Evolutionary conservation across 1,284 basidiomycete genomes (phyloP), one percentile per base, ranked within the genome.

Genomic region (Peniophora sp.): DNA sequence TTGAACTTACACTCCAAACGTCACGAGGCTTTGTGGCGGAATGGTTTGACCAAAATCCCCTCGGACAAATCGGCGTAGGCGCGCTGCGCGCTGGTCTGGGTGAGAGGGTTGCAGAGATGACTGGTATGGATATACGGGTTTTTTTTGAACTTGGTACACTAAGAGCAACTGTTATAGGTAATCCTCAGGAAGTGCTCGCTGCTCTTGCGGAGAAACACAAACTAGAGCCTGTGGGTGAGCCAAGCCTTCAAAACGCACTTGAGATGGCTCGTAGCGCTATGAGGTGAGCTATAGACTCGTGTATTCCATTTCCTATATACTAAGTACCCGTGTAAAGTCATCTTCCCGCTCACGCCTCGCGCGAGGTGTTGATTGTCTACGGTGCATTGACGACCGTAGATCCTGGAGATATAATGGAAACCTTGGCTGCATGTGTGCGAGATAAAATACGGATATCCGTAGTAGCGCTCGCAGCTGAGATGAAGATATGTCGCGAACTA

Each of bases 1-100:
- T 94, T 58, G 92, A 97, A 61, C 69, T 98, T 41, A 88, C 86
- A 56, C 69, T 99, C 38, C 86, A 93, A 61, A 96, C 95, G 63
- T 79, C 92, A 16, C 79, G 91, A 51, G 88, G 92, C 56, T 99
- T 99, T 59, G 79, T 98, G 20, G 74, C 80, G 8, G 96, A 99
- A 65, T 99, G 96, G 92, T 99, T 98, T 68, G 97, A 99, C 69
- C 97, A 99, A 70, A 99, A 99, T 62, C 96, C 96, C 0, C 78
- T 99, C 17, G 94, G 96, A n/a, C 96, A 99, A 67, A 88, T 97
- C 55, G 93, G 91, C 3, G 70, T 96, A 24, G 89, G 96, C n/a
- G 88, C 89, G 8, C 92, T 98, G 81, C 77, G 94, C 19, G 83
- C 89, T 48, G 90, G 94, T 0, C 66, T 95, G 27, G 92, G 92